Evolutionary conservation across 306 rosid species (phyloP), one percentile per base, ranked within the genome.

Genomic region (Pyrus bretschneideri): DNA sequence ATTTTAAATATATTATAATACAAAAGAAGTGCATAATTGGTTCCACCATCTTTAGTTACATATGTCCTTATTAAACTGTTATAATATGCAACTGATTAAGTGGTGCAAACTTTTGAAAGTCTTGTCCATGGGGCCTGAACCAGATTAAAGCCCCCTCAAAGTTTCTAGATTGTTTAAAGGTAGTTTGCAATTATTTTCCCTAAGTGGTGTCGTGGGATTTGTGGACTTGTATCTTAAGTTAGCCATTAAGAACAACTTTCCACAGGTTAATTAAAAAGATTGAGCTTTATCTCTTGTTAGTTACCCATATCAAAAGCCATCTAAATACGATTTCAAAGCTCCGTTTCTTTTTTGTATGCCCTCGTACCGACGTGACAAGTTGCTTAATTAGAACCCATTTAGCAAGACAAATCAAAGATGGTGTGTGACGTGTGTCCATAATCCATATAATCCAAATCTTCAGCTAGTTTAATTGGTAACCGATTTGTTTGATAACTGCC

Each of bases 91-190:
- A 49, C 33, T 21, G 25, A 65, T 42, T 52, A 42, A 71, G 69
- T 69, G 72, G 73, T 82, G 74, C 75, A 79, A 76, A 44, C 63
- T 81, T 81, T 83, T 71, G 77, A 83, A 88, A 78, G 72, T 81
- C 70, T 66, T 88, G 93, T 88, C 96, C 89, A 86, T 67, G 88
- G 89, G 97, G 83, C 83, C 82, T 94, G 95, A 94, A 88, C 91
- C 90, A 64, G 66, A 65, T 52, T 64, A 61, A 77, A 83, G 80
- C 60, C 59, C 73, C 76, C 68, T 76, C 29, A 23, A 69, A 83
- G 80, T 86, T 87, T 92, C 93, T 92, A 90, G 95, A 94, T 85
- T 77, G 71, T 62, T 6, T 70, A 85, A 86, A 86, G 86, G 65
- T 75, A 22, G 40, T 86, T 22, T 45, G 63, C 45, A 68, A 70